Conservation (phyloP, 176 grass and related monocot genomes). For the Oryza brachyantha region DNA sequence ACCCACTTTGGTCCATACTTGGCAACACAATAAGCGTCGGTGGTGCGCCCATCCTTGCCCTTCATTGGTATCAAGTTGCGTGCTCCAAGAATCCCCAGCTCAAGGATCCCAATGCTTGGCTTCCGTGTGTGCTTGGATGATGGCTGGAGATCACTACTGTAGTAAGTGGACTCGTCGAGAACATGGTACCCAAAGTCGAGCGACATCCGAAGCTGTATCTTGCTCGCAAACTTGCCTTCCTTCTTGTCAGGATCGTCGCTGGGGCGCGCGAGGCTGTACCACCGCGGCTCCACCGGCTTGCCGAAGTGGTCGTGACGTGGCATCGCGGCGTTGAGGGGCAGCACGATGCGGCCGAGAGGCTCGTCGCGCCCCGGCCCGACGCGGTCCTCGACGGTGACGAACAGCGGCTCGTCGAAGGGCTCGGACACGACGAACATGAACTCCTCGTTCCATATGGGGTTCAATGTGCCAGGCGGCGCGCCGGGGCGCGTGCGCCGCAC, state of each 20-base stretch:
- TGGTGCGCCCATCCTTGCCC: conserved; percentile 62
- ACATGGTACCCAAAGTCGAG: conserved; percentile 88
- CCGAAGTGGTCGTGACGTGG: conserved; percentile 65
- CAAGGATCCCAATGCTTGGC: conserved; percentile 80
- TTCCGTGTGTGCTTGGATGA: conserved; percentile 61
- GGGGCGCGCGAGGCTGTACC: conserved; percentile 63
- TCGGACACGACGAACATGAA: conserved; percentile 90
- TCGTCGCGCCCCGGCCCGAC: conserved; percentile 65
- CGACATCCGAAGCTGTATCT: conserved; percentile 73
- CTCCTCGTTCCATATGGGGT: conserved; percentile 89
- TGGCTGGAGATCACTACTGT: conserved; percentile 92
- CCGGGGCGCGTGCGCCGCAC: conserved; percentile 62
- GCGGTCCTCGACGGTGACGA: conserved; percentile 83
- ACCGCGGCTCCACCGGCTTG: conserved; percentile 61
- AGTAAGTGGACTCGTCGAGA: conserved; percentile 89
- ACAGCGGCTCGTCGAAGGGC: conserved; percentile 74
- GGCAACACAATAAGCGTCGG: conserved; percentile 87
- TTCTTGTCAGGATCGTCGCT: conserved; percentile 71
- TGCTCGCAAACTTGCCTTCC: conserved; percentile 78
- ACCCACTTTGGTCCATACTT: conserved; percentile 93
- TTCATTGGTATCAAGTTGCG: conserved; percentile 86
- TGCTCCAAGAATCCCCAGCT: conserved; percentile 75
- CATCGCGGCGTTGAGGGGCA: conserved; percentile 44
- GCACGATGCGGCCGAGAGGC: conserved; percentile 58
- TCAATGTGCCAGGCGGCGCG: conserved; percentile 41